Evolutionary conservation across 176 grass and related monocot genomes (phyloP).

Genomic region (Olyra latifolia): DNA sequence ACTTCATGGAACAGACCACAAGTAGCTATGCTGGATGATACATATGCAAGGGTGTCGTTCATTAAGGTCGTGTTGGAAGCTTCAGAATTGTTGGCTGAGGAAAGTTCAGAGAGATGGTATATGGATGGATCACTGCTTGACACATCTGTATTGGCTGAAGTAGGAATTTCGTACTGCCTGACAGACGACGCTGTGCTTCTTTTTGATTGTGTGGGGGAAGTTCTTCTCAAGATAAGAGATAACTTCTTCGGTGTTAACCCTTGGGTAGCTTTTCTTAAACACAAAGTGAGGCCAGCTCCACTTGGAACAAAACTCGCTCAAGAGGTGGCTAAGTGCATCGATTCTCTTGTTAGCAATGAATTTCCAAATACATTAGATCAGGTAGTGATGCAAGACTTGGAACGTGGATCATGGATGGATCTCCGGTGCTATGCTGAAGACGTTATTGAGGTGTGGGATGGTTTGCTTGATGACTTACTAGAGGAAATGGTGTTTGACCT

Average conservation of each 20-base stretch:
- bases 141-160: conserved; percentile 77
- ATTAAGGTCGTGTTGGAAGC: conserved; percentile 53
- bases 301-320: conserved; percentile 42
- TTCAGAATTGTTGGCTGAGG: conserved; percentile 44
- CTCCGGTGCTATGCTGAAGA: conserved; percentile 42
- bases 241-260: conserved; percentile 42
- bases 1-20: conserved; percentile 22
- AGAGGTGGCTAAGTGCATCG: conserved; percentile 60
- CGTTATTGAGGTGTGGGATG: conserved; percentile 52
- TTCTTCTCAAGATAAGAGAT: conserved; percentile 47
- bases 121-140: conserved; percentile 49
- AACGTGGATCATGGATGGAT: conserved; percentile 60
- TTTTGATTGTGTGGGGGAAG: conserved; percentile 70
- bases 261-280: conserved; percentile 56
- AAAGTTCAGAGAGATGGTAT: conserved; percentile 56
- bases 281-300: conserved; percentile 42
- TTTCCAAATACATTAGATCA: conserved; percentile 51
- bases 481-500: conserved; percentile 75
- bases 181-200: conserved; percentile 70
- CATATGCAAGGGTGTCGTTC: conserved; percentile 48
- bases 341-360: conserved; percentile 44
- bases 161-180: conserved; percentile 61
- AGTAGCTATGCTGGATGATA: conserved; percentile 46
- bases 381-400: conserved; percentile 65
- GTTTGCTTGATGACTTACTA: conserved; percentile 65